Conservation (phyloP, 495 filamentous ascomycete species). For the Corynascus novoguineensis region DNA sequence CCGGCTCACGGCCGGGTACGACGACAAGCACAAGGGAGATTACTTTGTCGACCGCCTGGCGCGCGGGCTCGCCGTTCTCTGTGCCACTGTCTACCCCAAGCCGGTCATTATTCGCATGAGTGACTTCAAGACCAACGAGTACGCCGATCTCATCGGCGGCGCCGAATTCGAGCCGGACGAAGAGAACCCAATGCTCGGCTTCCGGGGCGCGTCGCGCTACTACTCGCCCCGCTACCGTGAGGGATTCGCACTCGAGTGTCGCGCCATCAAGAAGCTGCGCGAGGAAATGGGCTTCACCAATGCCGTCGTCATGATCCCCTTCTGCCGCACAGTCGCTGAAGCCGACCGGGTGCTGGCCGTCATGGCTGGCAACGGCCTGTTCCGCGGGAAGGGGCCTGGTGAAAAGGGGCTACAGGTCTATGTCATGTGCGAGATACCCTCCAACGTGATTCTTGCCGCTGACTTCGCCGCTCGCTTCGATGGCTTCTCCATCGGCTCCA, state of each 20-base stretch:
- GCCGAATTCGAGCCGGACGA: conserved; percentile 34
- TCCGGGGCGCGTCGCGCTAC: conserved; percentile 37
- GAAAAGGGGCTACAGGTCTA: conserved; percentile 34
- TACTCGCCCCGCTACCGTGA: conserved; percentile 36
- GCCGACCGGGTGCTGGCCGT: conserved; percentile 30
- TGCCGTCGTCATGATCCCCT: conserved; percentile 37
- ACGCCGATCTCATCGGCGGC: conserved; percentile 35
- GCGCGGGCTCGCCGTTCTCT: conserved; percentile 33
- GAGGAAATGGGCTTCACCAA: conserved; percentile 35
- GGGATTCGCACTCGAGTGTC: conserved; percentile 36
- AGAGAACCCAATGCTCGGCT: conserved; percentile 39
- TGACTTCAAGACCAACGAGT: conserved; percentile 42
- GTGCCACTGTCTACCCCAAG: conserved; percentile 30
- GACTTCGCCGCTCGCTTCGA: conserved; percentile 33
- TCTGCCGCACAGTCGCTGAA: conserved; percentile 34
- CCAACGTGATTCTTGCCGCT: conserved; percentile 34
- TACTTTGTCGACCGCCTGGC: conserved; percentile 39
- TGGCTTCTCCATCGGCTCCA: conserved; percentile 39
- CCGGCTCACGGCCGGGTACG: conserved; percentile 28
- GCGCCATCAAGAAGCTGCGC: conserved; percentile 34
- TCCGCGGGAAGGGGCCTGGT: too few relatives aligned
- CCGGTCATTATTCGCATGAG: conserved; percentile 36
- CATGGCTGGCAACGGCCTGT: conserved; percentile 33
- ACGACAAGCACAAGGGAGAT: conserved; percentile 29
- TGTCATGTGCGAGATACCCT: conserved; percentile 39